Evolutionary conservation across 2,329 filamentous ascomycete species (phyloP).

Genomic region (Ophiostoma ips): DNA sequence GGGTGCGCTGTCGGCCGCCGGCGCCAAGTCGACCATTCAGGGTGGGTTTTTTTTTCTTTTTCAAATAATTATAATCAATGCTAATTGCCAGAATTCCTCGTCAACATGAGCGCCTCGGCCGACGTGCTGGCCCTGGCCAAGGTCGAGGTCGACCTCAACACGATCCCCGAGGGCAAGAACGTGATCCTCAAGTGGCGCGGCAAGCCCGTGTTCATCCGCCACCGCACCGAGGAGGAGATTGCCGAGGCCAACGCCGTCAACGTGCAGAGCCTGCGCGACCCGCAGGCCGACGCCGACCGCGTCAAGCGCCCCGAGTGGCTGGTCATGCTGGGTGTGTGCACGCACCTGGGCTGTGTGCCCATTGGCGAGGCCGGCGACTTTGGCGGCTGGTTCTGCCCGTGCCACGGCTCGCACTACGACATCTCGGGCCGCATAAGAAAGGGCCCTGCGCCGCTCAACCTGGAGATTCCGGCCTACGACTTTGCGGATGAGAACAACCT

Average conservation of each 20-base stretch:
- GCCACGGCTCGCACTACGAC: slow-evolving; percentile 99
- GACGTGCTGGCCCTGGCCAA: slow-evolving; percentile 98
- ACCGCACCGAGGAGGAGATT: slow-evolving; percentile 89
- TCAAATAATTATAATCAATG: not conserved
- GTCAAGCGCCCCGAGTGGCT: slow-evolving; percentile 98
- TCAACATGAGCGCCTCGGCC: slow-evolving; percentile 99
- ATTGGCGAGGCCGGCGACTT: slow-evolving; percentile 97
- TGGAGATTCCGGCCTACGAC: slow-evolving; percentile 85
- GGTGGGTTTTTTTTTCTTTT: slow-evolving; percentile 44
- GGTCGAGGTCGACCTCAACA: slow-evolving; percentile 86
- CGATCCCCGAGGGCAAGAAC: slow-evolving; percentile 99
- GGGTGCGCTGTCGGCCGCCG: slow-evolving; percentile 80
- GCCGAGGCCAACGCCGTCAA: slow-evolving; percentile 84
- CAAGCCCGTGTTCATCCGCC: slow-evolving; percentile 99
- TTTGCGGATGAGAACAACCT: slow-evolving; percentile 84
- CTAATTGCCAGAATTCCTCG: slow-evolving; percentile 68
- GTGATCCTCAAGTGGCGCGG: slow-evolving; percentile 99
- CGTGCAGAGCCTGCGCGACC: slow-evolving; percentile 73
- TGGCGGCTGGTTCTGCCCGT: slow-evolving; percentile 99
- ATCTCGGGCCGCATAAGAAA: slow-evolving; percentile 97
- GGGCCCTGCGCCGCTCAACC: slow-evolving; percentile 92
- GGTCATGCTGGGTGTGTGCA: slow-evolving; percentile 98
- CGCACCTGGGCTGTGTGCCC: slow-evolving; percentile 95
- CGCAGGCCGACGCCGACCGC: slow-evolving; percentile 79
- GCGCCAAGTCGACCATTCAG: slow-evolving; percentile 95